A percentile compares a stretch with the other conserved stretches of the same genome.
These are phyloP conservation scores for Tolypocladium guangdongense DNA, from an alignment of 2,329 filamentous ascomycete genomes.

Conservation along the genomic window DNA sequence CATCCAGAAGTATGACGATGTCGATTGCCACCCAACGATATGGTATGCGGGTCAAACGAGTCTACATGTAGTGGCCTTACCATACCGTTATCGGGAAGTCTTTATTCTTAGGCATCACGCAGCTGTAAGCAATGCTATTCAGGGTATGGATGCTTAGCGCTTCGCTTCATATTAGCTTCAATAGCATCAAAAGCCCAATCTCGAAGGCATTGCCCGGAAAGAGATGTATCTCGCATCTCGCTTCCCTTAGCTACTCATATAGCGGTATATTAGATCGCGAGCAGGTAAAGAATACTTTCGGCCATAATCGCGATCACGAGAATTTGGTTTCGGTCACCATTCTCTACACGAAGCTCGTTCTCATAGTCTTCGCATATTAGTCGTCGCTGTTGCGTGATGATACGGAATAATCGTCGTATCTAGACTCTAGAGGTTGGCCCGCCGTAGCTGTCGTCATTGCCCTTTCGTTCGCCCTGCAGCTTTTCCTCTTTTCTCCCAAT, in stretches of 20 bases:
- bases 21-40: constrained; percentile 47
- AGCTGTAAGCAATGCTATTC: background rate
- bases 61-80: constrained; percentile 51
- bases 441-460: background rate
- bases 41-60: constrained; percentile 52
- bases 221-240: background rate
- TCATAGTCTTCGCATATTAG: constrained; percentile 12
- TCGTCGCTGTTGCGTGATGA: constrained; percentile 9
- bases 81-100: constrained; percentile 42
- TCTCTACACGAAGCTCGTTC: constrained; percentile 6
- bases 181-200: background rate
- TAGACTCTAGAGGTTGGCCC: background rate
- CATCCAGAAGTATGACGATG: constrained; percentile 40
- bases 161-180: background rate
- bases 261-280: constrained; percentile 11
- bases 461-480: background rate
- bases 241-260: constrained; percentile 5
- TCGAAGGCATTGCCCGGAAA: background rate
- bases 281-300: constrained; percentile 15
- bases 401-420: constrained; percentile 1
- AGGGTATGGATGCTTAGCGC: background rate
- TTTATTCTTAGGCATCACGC: constrained; percentile 40
- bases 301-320: constrained; percentile 14
- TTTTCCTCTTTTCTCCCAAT: constrained; percentile 3
- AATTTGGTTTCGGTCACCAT: constrained; percentile 10